These are phyloP conservation scores for Luvunga scandens DNA, from an alignment of 345 rosid genomes.

Conservation along the genomic window DNA sequence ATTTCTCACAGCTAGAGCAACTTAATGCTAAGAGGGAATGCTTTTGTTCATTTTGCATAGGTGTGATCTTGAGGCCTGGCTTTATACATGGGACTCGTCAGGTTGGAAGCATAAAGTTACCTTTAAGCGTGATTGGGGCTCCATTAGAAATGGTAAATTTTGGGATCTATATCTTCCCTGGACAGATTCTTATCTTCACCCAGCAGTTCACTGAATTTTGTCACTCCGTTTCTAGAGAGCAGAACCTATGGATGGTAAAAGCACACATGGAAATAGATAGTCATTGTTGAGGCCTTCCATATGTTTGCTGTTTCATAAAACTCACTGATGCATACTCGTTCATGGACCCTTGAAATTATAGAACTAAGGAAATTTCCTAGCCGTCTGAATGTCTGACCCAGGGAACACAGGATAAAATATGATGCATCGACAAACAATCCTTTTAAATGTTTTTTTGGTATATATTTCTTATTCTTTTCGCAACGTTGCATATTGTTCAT, in stretches of 20 bases:
- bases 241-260: too few species aligned
- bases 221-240: not conserved
- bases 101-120: conserved; percentile 46
- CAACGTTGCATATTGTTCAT: not conserved
- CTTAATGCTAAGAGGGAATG: not conserved
- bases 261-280: not conserved
- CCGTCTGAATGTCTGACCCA: not conserved
- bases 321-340: not conserved
- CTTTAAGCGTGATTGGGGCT: conserved; percentile 57
- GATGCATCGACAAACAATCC: not conserved
- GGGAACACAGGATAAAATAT: not conserved
- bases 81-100: conserved; percentile 60
- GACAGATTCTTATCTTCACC: not conserved
- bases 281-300: not conserved
- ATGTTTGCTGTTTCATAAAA: not conserved
- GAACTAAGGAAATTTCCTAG: not conserved
- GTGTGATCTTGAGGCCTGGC: conserved; percentile 59
- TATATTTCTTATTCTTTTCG: not conserved
- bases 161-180: not conserved
- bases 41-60: conserved; percentile 20
- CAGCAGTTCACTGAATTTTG: not conserved
- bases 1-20: not conserved
- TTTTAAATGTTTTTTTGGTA: not conserved
- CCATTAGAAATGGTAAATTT: conserved; percentile 55
- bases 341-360: not conserved